Conservation (phyloP, 805 yeast species). For the Sugiyamaella valdiviana region DNA sequence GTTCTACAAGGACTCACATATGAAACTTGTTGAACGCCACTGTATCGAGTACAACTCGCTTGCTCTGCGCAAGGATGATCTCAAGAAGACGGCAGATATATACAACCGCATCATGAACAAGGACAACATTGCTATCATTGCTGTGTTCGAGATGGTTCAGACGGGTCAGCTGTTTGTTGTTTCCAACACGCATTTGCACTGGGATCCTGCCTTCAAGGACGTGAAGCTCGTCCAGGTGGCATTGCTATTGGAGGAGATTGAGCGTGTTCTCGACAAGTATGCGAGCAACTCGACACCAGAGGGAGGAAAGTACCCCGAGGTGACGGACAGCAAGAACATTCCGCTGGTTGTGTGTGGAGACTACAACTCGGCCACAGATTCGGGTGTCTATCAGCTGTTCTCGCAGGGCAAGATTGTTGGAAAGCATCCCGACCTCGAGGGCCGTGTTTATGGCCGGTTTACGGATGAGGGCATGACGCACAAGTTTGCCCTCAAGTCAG, state of each 20-base stretch:
- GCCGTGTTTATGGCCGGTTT: slow-evolving; percentile 82
- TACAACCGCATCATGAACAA: slow-evolving; percentile 94
- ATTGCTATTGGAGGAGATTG: slow-evolving; percentile 81
- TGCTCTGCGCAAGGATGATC: slow-evolving; percentile 51
- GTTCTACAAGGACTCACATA: slow-evolving; percentile 65
- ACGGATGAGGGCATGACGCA: slow-evolving; percentile 86
- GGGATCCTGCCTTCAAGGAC: slow-evolving; percentile 97
- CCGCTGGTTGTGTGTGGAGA: slow-evolving; percentile 93
- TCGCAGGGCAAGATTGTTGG: slow-evolving; percentile 68
- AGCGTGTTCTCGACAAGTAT: slow-evolving; percentile 50
- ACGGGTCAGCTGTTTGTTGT: slow-evolving; percentile 68
- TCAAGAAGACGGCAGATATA: slow-evolving; percentile 88
- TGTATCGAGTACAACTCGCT: slow-evolving; percentile 67
- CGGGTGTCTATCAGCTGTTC: slow-evolving; percentile 89
- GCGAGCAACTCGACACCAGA: slow-evolving; percentile 28
- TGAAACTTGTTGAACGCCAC: slow-evolving; percentile 63
- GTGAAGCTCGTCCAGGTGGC: slow-evolving; percentile 96
- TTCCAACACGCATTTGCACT: slow-evolving; percentile 91
- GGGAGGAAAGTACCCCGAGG: slow-evolving; percentile 31
- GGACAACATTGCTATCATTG: slow-evolving; percentile 82
- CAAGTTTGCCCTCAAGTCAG: slow-evolving; percentile 71
- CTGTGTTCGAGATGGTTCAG: slow-evolving; percentile 63
- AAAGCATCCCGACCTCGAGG: slow-evolving; percentile 73
- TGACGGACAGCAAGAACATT: slow-evolving; percentile 44
- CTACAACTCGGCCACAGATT: slow-evolving; percentile 77